Conservation (phyloP, 2,329 filamentous ascomycete species). For the Phyllosticta citrichinensis region DNA sequence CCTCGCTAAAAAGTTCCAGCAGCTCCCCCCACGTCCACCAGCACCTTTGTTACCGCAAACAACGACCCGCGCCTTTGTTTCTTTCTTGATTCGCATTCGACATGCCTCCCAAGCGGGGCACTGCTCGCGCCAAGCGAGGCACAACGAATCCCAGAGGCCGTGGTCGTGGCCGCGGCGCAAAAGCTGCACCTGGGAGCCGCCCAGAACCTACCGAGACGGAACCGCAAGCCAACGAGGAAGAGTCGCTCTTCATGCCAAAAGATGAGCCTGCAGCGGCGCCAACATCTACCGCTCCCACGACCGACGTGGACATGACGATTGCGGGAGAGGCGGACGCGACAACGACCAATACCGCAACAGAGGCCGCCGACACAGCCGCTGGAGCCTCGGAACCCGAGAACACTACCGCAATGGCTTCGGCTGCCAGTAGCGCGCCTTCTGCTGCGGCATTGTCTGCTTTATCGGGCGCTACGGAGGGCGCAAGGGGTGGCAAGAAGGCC, state of each 20-base stretch:
- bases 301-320: constrained; percentile 4
- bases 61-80: background rate
- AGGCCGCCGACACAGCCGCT: background rate
- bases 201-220: background rate
- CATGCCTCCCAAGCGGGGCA: background rate
- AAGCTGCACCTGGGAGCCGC: background rate
- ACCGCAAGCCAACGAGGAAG: constrained; percentile 6
- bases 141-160: background rate
- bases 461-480: constrained; percentile 17
- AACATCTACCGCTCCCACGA: background rate
- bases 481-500: constrained; percentile 20
- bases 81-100: background rate
- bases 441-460: constrained; percentile 23
- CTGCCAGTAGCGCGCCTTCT: constrained; percentile 10
- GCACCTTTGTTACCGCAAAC: background rate
- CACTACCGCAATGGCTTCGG: background rate
- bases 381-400: background rate
- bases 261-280: constrained; percentile 3
- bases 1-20: background rate
- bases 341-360: background rate
- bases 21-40: background rate
- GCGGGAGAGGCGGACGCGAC: background rate
- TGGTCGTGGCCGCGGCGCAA: background rate
- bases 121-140: background rate
- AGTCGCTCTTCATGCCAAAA: constrained; percentile 13